Evolutionary conservation across 139 green algal genomes (phyloP).

Genomic region (Chlamydomonas sphaeroides): DNA sequence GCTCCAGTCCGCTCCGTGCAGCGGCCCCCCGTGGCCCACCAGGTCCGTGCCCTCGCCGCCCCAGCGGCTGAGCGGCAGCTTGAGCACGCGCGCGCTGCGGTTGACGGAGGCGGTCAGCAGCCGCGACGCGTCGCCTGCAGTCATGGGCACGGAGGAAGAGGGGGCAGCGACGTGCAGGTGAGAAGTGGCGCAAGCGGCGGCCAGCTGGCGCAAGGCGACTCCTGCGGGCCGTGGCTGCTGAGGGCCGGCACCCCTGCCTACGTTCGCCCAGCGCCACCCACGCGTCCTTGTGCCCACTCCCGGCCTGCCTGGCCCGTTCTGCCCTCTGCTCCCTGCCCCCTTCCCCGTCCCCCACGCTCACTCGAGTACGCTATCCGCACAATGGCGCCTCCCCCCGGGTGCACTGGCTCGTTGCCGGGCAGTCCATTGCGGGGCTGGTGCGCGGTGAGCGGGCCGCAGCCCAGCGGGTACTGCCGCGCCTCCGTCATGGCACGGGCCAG

Average conservation of each 20-base stretch:
- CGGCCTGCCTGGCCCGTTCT: neutral
- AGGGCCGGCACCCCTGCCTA: too few species aligned
- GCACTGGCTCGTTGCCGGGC: conserved; percentile 28
- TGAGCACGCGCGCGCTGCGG: conserved; percentile 57
- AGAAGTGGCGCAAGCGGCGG: neutral
- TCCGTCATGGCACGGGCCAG: conserved; percentile 7
- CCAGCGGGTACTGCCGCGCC: conserved; percentile 43
- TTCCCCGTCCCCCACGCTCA: neutral
- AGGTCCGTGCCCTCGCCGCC: conserved; percentile 45
- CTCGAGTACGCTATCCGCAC: conserved; percentile 46
- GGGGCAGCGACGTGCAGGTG: neutral
- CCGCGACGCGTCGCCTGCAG: conserved; percentile 58
- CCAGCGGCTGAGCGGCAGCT: conserved; percentile 54
- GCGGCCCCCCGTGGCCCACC: conserved; percentile 28
- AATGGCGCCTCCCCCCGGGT: conserved; percentile 37
- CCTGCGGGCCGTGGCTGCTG: too few species aligned
- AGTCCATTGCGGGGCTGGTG: conserved; percentile 39
- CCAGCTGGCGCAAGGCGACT: too few species aligned
- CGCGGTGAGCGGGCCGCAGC: conserved; percentile 21
- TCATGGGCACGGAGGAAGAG: neutral
- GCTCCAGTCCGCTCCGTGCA: conserved; percentile 49
- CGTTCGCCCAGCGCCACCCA: too few species aligned
- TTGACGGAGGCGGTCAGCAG: conserved; percentile 63
- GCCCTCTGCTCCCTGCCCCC: neutral
- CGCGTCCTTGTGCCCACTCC: neutral